These are phyloP conservation scores for Umbelopsis vinacea DNA, from an alignment of 192 early-diverging fungal species.

Conservation along the genomic window DNA sequence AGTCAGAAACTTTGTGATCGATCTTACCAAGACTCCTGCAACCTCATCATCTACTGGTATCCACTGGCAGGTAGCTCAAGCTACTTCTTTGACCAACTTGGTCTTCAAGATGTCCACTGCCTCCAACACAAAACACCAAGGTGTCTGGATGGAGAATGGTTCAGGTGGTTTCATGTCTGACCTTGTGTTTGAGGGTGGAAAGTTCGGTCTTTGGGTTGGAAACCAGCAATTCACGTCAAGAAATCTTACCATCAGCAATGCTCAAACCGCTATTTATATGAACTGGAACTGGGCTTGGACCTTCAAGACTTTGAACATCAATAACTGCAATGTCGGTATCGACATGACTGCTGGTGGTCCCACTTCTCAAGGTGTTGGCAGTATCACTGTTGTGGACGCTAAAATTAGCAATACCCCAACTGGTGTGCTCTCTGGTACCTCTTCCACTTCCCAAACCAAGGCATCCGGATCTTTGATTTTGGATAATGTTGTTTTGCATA, in stretches of 20 bases:
- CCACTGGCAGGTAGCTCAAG: constrained; percentile 52
- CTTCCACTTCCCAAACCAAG: not conserved
- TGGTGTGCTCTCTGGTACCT: constrained; percentile 32
- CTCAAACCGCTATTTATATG: constrained; percentile 41
- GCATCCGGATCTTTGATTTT: constrained; percentile 31
- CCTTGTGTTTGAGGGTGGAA: constrained; percentile 44
- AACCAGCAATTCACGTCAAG: constrained; percentile 49
- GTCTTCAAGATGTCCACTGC: constrained; percentile 36
- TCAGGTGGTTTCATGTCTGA: constrained; percentile 53
- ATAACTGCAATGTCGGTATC: constrained; percentile 42
- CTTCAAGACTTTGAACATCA: constrained; percentile 37
- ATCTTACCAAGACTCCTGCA: constrained; percentile 35
- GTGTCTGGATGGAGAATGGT: constrained; percentile 53
- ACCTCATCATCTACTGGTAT: constrained; percentile 30
- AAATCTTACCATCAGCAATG: constrained; percentile 35
- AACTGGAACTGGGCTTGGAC: constrained; percentile 53
- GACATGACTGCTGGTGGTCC: constrained; percentile 36
- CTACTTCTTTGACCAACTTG: constrained; percentile 43
- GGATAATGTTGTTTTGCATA: constrained; percentile 43
- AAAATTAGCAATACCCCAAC: constrained; percentile 31
- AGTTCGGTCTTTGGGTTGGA: constrained; percentile 46
- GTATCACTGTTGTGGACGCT: constrained; percentile 39
- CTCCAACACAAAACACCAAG: constrained; percentile 35
- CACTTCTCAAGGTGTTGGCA: constrained; percentile 26
- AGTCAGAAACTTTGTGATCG: constrained; percentile 46